Evolutionary conservation across 2,329 filamentous ascomycete genomes (phyloP), one percentile per base, ranked within the genome.

Genomic region (Colletotrichum nymphaeae): DNA sequence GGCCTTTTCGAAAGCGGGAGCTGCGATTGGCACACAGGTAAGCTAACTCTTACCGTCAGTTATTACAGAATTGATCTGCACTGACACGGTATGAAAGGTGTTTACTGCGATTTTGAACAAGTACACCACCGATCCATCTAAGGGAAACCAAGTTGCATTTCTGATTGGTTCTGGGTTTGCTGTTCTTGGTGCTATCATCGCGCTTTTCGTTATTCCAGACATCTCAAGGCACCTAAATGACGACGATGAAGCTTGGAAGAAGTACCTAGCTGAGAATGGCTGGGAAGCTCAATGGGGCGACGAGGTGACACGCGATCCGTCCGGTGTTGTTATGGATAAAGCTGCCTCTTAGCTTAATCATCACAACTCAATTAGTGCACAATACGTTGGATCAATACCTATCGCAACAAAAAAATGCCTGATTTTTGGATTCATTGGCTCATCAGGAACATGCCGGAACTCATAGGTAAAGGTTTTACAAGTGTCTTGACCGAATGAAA

Each of bases 111-210:
- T 90, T 57, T 83, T 87, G 37, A 81, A 84, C 64, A 82, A 83
- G 1, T 87, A 82, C 67, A 66, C 81, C 30, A 76, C 81, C 16
- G 80, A 84, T 30, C 78, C 81, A 0, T 77, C 82, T 11, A 84
- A 86, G 74, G 87, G 87, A 0, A 81, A 87, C 55, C 86, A 88
- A 68, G 85, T 82, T 0, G 85, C 85, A 0, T 89, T 89, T 73
- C 78, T 89, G 22, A 87, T 89, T 67, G 87, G 87, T 0, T 83
- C 85, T 1, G 86, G 80, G 0, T 88, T 89, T 77, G 84, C 86
- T 0, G 79, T 86, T 0, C 76, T 86, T 2, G 88, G 87, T 7
- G 84, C 82, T 0, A 52, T 86, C 2, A 79, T 86, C 37, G 80
- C 84, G 1, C 84, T 83, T 77, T 84, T 85, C 42, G 76, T 88